Evolutionary conservation across 2,329 filamentous ascomycete species (phyloP).

Genomic region (Fusarium haematococcum): DNA sequence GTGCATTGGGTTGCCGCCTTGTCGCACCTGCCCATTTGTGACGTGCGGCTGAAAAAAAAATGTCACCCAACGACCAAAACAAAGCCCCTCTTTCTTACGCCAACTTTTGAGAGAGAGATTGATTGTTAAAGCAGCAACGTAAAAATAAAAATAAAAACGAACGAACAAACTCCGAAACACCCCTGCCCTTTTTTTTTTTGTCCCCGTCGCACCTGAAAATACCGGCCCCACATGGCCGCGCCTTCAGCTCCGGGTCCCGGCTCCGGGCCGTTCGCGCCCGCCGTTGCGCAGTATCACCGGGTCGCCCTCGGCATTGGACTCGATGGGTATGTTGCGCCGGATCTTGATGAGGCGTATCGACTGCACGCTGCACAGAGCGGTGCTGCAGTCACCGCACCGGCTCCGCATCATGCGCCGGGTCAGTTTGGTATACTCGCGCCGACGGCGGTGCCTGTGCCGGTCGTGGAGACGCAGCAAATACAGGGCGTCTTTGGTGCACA

Average conservation of each 20-base stretch:
- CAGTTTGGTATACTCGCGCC: constrained; percentile 62
- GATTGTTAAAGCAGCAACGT: constrained; percentile 39
- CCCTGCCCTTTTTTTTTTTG: not conserved
- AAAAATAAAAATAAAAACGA: constrained; percentile 1
- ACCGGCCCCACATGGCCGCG: constrained; percentile 26
- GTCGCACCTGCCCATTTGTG: constrained; percentile 1
- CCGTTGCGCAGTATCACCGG: constrained; percentile 25
- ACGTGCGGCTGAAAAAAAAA: constrained; percentile 19
- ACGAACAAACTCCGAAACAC: not conserved
- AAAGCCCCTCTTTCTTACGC: constrained; percentile 16
- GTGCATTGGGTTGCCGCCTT: constrained; percentile 29
- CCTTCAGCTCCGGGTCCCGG: constrained; percentile 19
- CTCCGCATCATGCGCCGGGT: constrained; percentile 34
- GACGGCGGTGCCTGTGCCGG: constrained; percentile 36
- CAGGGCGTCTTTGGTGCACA: constrained; percentile 11
- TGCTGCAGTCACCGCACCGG: not conserved
- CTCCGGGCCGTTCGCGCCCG: constrained; percentile 13
- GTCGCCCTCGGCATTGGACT: constrained; percentile 28
- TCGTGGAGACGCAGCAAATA: constrained; percentile 8
- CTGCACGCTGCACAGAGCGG: constrained; percentile 9
- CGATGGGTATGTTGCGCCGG: constrained; percentile 27
- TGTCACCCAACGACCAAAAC: constrained; percentile 1
- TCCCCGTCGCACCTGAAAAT: not conserved
- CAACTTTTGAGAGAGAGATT: not conserved
- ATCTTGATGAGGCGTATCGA: constrained; percentile 36